Evolutionary conservation across 371 early-diverging fungal species (phyloP), one percentile per base, ranked within the genome.

Genomic region (Capillidium heterosporum): DNA sequence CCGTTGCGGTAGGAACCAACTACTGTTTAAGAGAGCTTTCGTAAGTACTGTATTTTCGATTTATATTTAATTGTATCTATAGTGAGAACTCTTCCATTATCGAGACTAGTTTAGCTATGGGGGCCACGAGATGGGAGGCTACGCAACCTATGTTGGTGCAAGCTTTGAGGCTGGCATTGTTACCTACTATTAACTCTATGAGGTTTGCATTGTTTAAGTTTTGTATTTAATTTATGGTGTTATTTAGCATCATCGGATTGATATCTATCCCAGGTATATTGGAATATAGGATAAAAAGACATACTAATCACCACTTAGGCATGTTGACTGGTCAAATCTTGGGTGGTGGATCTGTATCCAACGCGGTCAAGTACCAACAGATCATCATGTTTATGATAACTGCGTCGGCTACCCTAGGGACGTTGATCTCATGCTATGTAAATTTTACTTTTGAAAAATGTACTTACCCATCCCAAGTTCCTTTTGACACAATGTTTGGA

Each of bases 81-180:
- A 72, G 77, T 27, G 72, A 77, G 32, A 70, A 87, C 51, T 70
- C 77, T 35, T 88, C 87, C 31, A 80, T 77, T 27, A 76, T 89
- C 2, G 86, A 88, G 57, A 71, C 78, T 24, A 75, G 76, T 55
- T 65, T 93, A 40, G 67, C 85, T 2, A 82, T 74, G 77, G 93
- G 93, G 1, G 91, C 91, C 0, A 76, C 78, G 2, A 77, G 91
- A 10, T 85, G 83, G 82, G 93, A 93, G 61, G 84, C 88, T 0
- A 82, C 81, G 4, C 71, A 73, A 21, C 81, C 84, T 0, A 66
- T 88, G 28, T 80, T 81, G 0, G 65, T 72, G 1, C 87, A 87
- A 49, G 79, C 91, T 0, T 74, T 89, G 50, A 70, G 82, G 24
- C 61, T 75, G 2, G 87, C 90, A 26, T 71, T 90, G 70, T 58